Evolutionary conservation across 768 basidiomycete genomes (phyloP), one percentile per base, ranked within the genome.

Genomic region (Auriscalpium microsporum): DNA sequence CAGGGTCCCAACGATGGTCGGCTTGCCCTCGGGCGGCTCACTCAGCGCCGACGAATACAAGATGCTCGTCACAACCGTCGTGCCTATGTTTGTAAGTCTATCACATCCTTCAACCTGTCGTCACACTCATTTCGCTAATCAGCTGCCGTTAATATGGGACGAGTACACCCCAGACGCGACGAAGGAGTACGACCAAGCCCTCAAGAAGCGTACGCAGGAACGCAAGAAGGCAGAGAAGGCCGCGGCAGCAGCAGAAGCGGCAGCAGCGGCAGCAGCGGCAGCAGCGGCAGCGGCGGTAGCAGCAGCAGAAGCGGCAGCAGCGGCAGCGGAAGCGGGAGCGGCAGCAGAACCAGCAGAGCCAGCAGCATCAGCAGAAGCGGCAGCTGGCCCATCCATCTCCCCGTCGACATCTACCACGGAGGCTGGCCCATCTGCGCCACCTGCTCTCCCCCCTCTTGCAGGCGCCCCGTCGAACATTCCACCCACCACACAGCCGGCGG

Each of bases 11-110:
- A 62, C 54, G 1, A 42, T 67, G 1, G 64, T 69, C 9, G 67
- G 69, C 10, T 65, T 63, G 53, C 72, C 72, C 2, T 64, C 69
- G 0, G 69, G 71, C 34, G 69, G 71, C 5, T 69, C 66, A 3
- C 56, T 72, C 1, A 70, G 67, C 5, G 71, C 69, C 0, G 71
- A 73, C 50, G 21, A 21, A 21, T 21, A 21, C 21, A 66, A 71
- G 44, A 69, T 71, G 73, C 57, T 66, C 0, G 38, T 70, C 10
- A 57, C 69, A 2, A 62, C 63, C 0, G 68, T 64, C 0, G 59
- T 71, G 16, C 13, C 21, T 40, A 8, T 21, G 33, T n/a, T 14
- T 8, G 37, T 53, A 11, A 21, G 21, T 21, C 10, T 37, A 23
- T 17, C 14, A 7, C 14, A 34, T 34, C 52, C n/a, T 16, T 50